phyloP scores from a whole-genome alignment of 345 rosid species.

The Turnera subulata region DNA sequence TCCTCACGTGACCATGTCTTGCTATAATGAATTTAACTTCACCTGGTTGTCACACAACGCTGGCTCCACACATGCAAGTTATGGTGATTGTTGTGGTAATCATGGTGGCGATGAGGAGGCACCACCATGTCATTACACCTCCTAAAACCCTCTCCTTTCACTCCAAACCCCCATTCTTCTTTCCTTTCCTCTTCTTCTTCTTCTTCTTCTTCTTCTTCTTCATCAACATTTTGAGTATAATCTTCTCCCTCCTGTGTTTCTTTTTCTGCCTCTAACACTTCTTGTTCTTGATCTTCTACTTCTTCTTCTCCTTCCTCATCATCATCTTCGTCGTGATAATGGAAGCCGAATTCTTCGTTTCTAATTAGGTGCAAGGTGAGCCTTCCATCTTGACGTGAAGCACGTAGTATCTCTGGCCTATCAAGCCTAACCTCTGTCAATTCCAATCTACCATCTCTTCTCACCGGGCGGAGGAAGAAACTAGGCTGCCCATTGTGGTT shows the following conservation, averaged over 20 bases:
- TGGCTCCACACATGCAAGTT: conserved; percentile 49
- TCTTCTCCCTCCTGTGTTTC: conserved; percentile 16
- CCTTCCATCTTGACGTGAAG: conserved; percentile 56
- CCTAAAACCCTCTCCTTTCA: conserved; percentile 34
- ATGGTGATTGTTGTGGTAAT: conserved; percentile 15
- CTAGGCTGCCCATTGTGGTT: conserved; percentile 51
- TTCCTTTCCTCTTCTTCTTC: conserved; percentile 9
- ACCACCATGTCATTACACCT: conserved; percentile 39
- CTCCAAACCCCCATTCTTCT: conserved; percentile 33
- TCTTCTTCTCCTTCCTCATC: conserved; percentile 10
- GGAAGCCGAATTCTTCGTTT: not conserved
- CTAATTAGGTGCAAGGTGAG: conserved; percentile 53
- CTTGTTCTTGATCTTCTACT: conserved; percentile 10
- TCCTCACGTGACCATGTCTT: too few relatives aligned
- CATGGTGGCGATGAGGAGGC: conserved; percentile 9
- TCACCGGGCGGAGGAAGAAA: conserved; percentile 57
- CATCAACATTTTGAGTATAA: conserved; percentile 9
- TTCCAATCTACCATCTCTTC: conserved; percentile 70
- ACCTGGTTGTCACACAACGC: conserved; percentile 61
- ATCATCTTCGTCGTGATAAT: conserved; percentile 10
- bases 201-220: conserved; percentile 1
- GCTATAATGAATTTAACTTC: conserved; percentile 10
- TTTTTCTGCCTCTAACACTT: conserved; percentile 6
- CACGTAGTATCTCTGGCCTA: conserved; percentile 51
- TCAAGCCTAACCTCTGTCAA: conserved; percentile 53